Conservation (phyloP, 129 eudicot species). For the Sambucus nigra region DNA sequence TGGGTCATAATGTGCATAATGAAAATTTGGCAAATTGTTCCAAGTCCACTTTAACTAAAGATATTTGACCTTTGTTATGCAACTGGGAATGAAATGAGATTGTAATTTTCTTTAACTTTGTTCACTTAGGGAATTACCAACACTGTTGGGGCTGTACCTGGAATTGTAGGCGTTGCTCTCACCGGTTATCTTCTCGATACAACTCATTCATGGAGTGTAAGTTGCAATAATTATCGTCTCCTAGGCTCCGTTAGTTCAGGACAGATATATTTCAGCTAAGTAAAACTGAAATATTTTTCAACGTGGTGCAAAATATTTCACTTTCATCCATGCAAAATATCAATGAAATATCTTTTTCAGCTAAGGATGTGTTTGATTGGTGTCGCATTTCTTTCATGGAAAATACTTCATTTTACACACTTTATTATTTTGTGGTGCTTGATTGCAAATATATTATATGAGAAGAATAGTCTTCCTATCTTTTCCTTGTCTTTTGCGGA, state of each 20-base stretch:
- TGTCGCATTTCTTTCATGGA: too few species aligned
- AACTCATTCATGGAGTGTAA: constrained; percentile 98
- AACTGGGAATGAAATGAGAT: constrained; percentile 3
- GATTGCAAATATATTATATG: too few species aligned
- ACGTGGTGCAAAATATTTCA: too few species aligned
- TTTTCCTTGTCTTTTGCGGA: too few species aligned
- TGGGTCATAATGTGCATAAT: background rate
- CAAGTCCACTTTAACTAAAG: background rate
- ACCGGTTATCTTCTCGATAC: constrained; percentile 91
- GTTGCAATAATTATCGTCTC: constrained; percentile 5
- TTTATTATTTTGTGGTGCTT: too few species aligned
- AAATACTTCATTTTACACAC: too few species aligned
- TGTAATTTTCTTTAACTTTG: background rate
- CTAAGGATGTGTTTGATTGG: too few species aligned
- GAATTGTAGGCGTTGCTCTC: constrained; percentile 92
- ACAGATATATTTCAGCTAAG: too few species aligned
- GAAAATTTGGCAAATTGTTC: background rate
- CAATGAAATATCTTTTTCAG: too few species aligned
- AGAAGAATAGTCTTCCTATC: too few species aligned
- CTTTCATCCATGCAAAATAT: too few species aligned
- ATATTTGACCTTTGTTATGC: background rate
- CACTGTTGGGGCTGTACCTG: constrained; percentile 93
- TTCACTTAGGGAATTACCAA: constrained; percentile 75
- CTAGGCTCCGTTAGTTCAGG: background rate
- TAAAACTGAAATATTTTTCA: too few species aligned